Evolutionary conservation across 2,329 filamentous ascomycete species (phyloP).

Genomic region (Xylaria sp.): DNA sequence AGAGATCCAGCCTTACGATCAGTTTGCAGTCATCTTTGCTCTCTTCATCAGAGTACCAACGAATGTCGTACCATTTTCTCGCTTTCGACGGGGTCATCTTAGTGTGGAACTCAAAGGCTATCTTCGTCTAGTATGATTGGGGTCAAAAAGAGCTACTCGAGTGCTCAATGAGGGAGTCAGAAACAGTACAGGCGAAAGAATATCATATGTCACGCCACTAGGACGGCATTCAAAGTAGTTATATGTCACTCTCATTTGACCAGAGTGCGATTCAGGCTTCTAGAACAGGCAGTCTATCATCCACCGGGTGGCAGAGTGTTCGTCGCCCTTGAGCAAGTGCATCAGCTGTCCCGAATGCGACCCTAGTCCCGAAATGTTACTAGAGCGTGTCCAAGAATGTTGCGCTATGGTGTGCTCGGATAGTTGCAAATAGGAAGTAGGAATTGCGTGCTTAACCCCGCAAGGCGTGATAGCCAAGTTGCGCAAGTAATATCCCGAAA

Average conservation of each 20-base stretch:
- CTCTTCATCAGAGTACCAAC: conserved; percentile 58
- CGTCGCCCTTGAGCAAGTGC: not conserved
- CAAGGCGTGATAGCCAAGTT: conserved; percentile 13
- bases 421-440: conserved; percentile 9
- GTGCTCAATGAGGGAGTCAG: conserved; percentile 5
- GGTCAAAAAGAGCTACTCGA: conserved; percentile 3
- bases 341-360: conserved; percentile 4
- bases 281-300: not conserved
- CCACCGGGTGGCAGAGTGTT: not conserved
- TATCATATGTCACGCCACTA: conserved; percentile 4
- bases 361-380: conserved; percentile 3
- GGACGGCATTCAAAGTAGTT: conserved; percentile 2
- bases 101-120: conserved; percentile 3
- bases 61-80: conserved; percentile 46
- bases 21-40: conserved; percentile 56
- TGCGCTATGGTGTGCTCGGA: conserved; percentile 9
- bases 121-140: conserved; percentile 12
- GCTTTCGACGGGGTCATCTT: conserved; percentile 10
- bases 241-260: not conserved
- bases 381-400: conserved; percentile 1
- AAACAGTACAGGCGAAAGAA: conserved; percentile 1
- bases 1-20: conserved; percentile 60
- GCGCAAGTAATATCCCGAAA: conserved; percentile 5
- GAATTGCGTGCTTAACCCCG: conserved; percentile 13
- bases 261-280: not conserved